Base-by-base conservation (phyloP, 2,329 filamentous ascomycete genomes). In the Aureobasidium melanogenum region DNA sequence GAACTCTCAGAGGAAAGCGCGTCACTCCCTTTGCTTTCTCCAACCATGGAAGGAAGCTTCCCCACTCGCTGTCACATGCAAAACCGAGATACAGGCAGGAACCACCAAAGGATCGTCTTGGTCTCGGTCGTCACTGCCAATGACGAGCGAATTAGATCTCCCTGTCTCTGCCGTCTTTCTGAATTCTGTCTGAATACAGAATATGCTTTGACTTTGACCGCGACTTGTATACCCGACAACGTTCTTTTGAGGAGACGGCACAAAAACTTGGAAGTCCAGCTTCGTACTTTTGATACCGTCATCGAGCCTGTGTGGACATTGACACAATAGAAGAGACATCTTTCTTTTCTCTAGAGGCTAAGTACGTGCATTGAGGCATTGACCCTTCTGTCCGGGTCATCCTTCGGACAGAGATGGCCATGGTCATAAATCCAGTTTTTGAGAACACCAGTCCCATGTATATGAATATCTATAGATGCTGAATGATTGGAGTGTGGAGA, bases 1-100 rank as follows among this genome's bases (percentile, higher is more conserved):
- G 41, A 58, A 12, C 22, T 2, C 19, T 38, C 30, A 47, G 14
- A 47, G 28, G n/a, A 28, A n/a, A 22, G 26, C 41, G 32, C 54
- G 54, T 58, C 54, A 58, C 54, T 56, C 5, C 52, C 41, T 58
- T 58, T 58, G 54, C 54, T 58, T 58, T 15, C 52, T 56, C 38
- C 24, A 22, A 22, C 28, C 38, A 19, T 32, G 14, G 19, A 24
- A 43, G 14, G 19, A 24, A 43, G 30, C 54, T 43, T 58, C 52
- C 51, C 52, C 52, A 44, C 52, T 43, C 30, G 12, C 50, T 34
- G n/a, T 56, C 52, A 56, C 52, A 56, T 56, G 52, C 39, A 32
- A 56, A 39, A 19, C 32, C 38, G 52, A 56, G 26, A 56, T 56
- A 17, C 26, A 32, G 28, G 38, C 36, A 56, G 9, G 51, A 54